Percentiles rank a stretch among this genome's conserved stretches.
Conservation (phyloP, 2,329 filamentous ascomycete genomes). For the Sporothrix inflata region DNA sequence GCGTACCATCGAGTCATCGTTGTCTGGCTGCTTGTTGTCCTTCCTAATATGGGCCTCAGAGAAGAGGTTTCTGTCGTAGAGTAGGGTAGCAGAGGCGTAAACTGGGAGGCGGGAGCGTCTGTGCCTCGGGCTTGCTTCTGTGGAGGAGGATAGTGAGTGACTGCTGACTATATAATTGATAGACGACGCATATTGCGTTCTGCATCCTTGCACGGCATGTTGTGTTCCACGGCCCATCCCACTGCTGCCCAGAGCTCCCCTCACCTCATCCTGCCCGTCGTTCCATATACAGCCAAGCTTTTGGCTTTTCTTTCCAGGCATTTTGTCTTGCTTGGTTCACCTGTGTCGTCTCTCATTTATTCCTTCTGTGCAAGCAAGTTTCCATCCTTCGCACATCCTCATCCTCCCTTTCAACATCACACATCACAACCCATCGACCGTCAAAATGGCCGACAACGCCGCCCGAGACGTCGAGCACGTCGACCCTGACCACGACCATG, state of each 20-base stretch:
- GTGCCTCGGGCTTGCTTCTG: neutral
- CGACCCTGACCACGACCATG: neutral
- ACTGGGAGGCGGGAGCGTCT: neutral
- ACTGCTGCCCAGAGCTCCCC: neutral
- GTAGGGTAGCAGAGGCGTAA: neutral
- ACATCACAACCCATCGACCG: neutral
- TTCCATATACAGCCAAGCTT: neutral
- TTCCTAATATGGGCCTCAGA: neutral
- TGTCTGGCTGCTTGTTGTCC: neutral
- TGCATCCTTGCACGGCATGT: neutral
- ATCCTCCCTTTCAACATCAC: neutral
- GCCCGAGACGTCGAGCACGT: conserved; percentile 24
- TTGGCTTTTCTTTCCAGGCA: neutral
- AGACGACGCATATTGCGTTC: neutral
- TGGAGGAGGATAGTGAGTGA: neutral
- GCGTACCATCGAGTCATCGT: neutral
- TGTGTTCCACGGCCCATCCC: neutral
- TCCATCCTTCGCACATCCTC: neutral
- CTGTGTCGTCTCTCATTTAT: neutral
- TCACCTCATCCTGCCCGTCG: neutral
- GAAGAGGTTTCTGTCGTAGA: neutral
- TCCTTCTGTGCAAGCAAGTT: too few species aligned
- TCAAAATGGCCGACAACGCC: neutral
- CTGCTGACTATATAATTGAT: neutral
- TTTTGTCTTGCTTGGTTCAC: neutral